Conservation (phyloP, 2,329 filamentous ascomycete species). For the Paraphoma sp. region DNA sequence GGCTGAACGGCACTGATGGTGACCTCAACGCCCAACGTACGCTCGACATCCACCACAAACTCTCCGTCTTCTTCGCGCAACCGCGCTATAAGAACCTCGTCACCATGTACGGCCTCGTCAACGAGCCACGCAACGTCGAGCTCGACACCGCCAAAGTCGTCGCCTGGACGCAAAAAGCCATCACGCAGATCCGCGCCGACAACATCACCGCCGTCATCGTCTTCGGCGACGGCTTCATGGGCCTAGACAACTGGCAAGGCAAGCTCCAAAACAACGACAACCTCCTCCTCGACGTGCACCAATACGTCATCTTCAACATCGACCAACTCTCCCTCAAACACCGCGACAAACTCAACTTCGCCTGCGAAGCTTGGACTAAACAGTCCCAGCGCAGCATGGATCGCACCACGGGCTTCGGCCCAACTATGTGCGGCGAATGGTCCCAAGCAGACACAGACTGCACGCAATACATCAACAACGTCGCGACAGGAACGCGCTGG, state of each 20-base stretch:
- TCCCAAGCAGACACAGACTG: conserved; percentile 98
- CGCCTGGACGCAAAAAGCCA: conserved; percentile 79
- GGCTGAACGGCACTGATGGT: conserved; percentile 91
- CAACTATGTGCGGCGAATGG: conserved; percentile 96
- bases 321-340: conserved; percentile 84
- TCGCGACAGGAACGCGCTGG: conserved; percentile 88
- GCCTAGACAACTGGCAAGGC: conserved; percentile 88
- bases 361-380: conserved; percentile 84
- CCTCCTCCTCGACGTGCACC: conserved; percentile 93
- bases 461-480: conserved; percentile 84
- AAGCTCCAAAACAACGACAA: conserved; percentile 73
- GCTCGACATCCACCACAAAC: conserved; percentile 83
- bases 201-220: conserved; percentile 76
- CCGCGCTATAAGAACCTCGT: conserved; percentile 91
- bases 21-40: conserved; percentile 78
- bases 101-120: conserved; percentile 90
- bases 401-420: conserved; percentile 81
- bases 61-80: conserved; percentile 93
- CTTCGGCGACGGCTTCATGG: conserved; percentile 95
- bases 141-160: conserved; percentile 72
- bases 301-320: conserved; percentile 97
- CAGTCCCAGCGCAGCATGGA: conserved; percentile 78
- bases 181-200: conserved; percentile 75
- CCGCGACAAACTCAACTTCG: conserved; percentile 82
- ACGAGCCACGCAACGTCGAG: conserved; percentile 84